These are phyloP conservation scores for Platismatia glauca DNA, from an alignment of 495 filamentous ascomycete genomes.

Conservation along the genomic window DNA sequence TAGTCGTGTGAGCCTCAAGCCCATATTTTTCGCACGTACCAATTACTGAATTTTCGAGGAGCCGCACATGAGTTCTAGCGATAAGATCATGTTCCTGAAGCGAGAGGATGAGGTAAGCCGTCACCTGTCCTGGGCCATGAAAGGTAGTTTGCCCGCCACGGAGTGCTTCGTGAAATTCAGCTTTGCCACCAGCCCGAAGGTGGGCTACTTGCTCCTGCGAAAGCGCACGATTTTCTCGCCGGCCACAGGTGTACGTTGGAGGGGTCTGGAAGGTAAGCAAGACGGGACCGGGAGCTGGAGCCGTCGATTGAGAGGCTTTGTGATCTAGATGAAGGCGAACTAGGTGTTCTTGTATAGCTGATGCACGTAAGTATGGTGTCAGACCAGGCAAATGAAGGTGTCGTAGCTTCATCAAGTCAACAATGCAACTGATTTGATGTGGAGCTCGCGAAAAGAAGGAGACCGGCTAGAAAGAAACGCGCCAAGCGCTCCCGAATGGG, in stretches of 20 bases:
- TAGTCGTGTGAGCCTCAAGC: conserved; percentile 51
- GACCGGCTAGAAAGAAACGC: neutral
- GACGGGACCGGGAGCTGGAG: conserved; percentile 52
- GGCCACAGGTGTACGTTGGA: conserved; percentile 84
- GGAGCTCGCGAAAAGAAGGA: conserved; percentile 23
- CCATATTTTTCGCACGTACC: conserved; percentile 46
- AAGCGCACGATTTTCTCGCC: conserved; percentile 62
- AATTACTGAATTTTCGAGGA: conserved; percentile 70
- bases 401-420: conserved; percentile 11
- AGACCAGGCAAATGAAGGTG: conserved; percentile 62
- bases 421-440: conserved; percentile 32
- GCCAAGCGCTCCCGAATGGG: conserved; percentile 1
- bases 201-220: conserved; percentile 33
- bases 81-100: conserved; percentile 47
- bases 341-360: conserved; percentile 41
- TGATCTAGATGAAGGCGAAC: conserved; percentile 38
- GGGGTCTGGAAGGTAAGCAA: conserved; percentile 76
- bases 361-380: conserved; percentile 41
- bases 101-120: conserved; percentile 82
- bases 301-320: conserved; percentile 22
- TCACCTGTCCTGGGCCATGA: conserved; percentile 88
- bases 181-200: conserved; percentile 36
- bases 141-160: conserved; percentile 91
- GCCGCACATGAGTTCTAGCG: conserved; percentile 58
- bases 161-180: conserved; percentile 58